A percentile compares a stretch with the other conserved stretches of the same genome.
phyloP scores from a whole-genome alignment of 768 basidiomycete genomes.

The Mrakia blollopis region DNA sequence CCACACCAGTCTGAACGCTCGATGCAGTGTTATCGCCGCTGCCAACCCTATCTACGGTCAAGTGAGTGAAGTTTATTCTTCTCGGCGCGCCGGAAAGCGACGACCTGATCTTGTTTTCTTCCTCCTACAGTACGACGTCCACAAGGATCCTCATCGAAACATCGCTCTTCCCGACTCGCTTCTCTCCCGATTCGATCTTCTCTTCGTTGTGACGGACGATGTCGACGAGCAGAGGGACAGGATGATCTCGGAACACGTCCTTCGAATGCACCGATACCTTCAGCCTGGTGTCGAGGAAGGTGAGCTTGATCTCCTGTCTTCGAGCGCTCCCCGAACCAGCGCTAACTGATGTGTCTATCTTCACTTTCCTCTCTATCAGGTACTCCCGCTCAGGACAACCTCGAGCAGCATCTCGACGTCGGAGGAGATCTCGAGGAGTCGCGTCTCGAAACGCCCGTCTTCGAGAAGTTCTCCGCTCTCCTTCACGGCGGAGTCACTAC shows the following conservation, averaged over 20 bases:
- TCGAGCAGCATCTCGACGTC: conserved; percentile 79
- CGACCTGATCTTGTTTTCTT: not conserved
- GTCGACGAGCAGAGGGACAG: conserved; percentile 92
- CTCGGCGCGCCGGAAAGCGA: not conserved
- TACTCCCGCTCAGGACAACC: conserved; percentile 76
- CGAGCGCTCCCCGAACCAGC: too few relatives aligned
- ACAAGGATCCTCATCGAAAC: conserved; percentile 98
- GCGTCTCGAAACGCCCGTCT: conserved; percentile 65
- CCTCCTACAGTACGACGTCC: conserved; percentile 79
- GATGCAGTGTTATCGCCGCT: conserved; percentile 95
- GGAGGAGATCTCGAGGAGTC: conserved; percentile 63
- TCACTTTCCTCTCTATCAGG: conserved; percentile 36
- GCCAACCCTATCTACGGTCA: conserved; percentile 99
- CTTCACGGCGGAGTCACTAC: conserved; percentile 74
- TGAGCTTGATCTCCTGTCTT: conserved; percentile 37
- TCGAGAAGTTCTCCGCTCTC: conserved; percentile 94
- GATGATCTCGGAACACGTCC: conserved; percentile 91
- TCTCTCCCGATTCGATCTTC: conserved; percentile 94
- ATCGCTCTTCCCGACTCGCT: conserved; percentile 97
- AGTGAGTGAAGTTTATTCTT: conserved; percentile 48
- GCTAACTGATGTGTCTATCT: not conserved
- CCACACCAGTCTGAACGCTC: conserved; percentile 93
- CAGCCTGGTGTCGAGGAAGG: conserved; percentile 96
- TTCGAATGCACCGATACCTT: conserved; percentile 93
- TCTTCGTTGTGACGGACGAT: conserved; percentile 97